A percentile compares a stretch with the other conserved stretches of the same genome.
Evolutionary conservation across 495 filamentous ascomycete genomes (phyloP).

Genomic region (Emericellopsis terricola): DNA sequence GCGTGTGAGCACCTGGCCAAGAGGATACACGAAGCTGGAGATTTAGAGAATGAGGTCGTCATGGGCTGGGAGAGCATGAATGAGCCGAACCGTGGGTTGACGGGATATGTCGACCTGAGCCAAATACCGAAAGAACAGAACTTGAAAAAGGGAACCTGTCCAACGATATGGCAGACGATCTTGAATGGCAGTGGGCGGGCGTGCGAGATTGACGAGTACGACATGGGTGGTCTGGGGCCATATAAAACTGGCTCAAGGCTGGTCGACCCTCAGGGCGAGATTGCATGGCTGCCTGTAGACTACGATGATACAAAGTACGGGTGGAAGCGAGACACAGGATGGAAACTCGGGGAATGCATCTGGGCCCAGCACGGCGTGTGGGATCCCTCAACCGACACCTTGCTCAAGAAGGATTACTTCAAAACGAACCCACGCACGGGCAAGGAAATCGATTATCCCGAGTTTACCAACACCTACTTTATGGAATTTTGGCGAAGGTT

Average conservation of each 20-base stretch:
- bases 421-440: constrained; percentile 52
- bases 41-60: constrained; percentile 69
- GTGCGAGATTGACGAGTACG: constrained; percentile 80
- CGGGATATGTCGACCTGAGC: constrained; percentile 72
- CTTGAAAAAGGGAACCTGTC: constrained; percentile 80
- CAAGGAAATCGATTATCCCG: constrained; percentile 54
- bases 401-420: constrained; percentile 82
- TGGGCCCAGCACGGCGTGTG: constrained; percentile 97
- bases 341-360: constrained; percentile 83
- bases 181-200: constrained; percentile 76
- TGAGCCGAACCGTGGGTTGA: constrained; percentile 79
- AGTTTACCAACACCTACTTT: constrained; percentile 80
- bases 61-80: constrained; percentile 95
- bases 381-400: constrained; percentile 62
- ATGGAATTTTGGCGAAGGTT: constrained; percentile 70
- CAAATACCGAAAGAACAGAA: constrained; percentile 76
- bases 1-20: constrained; percentile 67
- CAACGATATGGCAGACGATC: constrained; percentile 89
- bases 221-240: constrained; percentile 81
- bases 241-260: constrained; percentile 70
- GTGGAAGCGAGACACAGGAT: constrained; percentile 71
- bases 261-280: constrained; percentile 74
- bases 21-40: constrained; percentile 78
- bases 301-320: constrained; percentile 80
- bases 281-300: constrained; percentile 61